Conservation (phyloP, 2,329 filamentous ascomycete species). For the Fusarium irregulare region DNA sequence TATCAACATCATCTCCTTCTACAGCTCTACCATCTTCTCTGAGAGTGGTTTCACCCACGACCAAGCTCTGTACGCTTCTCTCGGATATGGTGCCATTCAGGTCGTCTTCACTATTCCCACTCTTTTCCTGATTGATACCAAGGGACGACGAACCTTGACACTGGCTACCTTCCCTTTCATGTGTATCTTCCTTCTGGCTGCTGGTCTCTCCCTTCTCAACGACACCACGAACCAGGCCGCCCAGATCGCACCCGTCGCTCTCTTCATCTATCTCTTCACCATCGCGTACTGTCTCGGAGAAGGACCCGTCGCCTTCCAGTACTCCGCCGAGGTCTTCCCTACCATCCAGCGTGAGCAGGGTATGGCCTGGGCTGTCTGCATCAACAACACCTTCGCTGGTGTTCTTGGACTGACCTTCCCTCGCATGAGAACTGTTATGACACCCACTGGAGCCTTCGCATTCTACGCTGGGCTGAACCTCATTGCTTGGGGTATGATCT, state of each 20-base stretch:
- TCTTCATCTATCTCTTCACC: slow-evolving; percentile 74
- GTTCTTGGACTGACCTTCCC: slow-evolving; percentile 65
- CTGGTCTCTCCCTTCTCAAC: slow-evolving; percentile 11
- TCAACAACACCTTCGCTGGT: slow-evolving; percentile 66
- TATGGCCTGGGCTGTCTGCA: slow-evolving; percentile 72
- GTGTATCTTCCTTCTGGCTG: slow-evolving; percentile 18
- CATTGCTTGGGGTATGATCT: slow-evolving; percentile 66
- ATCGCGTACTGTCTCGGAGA: slow-evolving; percentile 74
- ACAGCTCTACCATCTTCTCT: slow-evolving; percentile 26
- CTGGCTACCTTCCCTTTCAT: slow-evolving; percentile 24
- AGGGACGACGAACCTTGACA: slow-evolving; percentile 18
- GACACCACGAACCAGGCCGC: not conserved
- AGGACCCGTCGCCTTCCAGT: slow-evolving; percentile 71
- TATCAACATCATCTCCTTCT: slow-evolving; percentile 62
- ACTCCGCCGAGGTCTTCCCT: slow-evolving; percentile 72
- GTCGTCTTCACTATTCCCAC: slow-evolving; percentile 29
- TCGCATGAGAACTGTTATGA: slow-evolving; percentile 53
- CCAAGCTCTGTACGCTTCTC: slow-evolving; percentile 14
- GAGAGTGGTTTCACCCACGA: not conserved
- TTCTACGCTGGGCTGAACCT: slow-evolving; percentile 68
- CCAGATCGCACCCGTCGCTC: slow-evolving; percentile 25
- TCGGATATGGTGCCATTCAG: slow-evolving; percentile 25
- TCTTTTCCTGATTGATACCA: slow-evolving; percentile 31
- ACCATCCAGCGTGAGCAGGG: slow-evolving; percentile 72
- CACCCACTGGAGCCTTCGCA: slow-evolving; percentile 55